Evolutionary conservation across 106 monocot species (phyloP), one percentile per base, ranked within the genome.

Genomic region (Dioscorea zingiberensis): DNA sequence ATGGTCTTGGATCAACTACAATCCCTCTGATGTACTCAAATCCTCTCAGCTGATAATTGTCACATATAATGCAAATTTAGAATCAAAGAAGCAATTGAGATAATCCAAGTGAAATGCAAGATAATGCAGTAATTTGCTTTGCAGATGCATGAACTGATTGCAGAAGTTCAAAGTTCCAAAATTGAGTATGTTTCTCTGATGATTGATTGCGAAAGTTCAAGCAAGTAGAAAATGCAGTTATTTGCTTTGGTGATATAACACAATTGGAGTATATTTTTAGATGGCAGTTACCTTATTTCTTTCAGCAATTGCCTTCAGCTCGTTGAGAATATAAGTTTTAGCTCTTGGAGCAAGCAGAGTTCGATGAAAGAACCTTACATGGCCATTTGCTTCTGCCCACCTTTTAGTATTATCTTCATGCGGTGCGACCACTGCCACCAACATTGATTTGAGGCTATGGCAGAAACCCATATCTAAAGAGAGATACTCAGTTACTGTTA

Each of bases 391-490:
- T 22, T 73, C 65, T 27, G 94, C 94, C 94, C 94, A 95, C 54
- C 76, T 87, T 27, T 54, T 77, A 8, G 87, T 72, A 53, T 79
- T 82, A 45, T 80, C 91, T 78, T 83, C 74, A 70, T 95, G 79
- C 0, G 94, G 94, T 25, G 68, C 65, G 21, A 95, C 80, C 53
- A 95, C 87, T 27, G 94, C 91, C 21, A 95, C 87, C 12, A 95
- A 53, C 85, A 65, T 81, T 1, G 94, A 87, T 66, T 72, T 62
- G 59, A 68, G 91, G 80, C 91, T 88, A 44, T 95, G 80, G 38
- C 94, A 91, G 65, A 95, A 13, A 95, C 83, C 91, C 94, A 95
- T 54, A 91, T 85, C 94, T 95, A 49, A 55, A 18, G 48, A 69
- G 28, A 54, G 13, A 55, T 18, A 16, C 21, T 28, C 13, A 7